Percentiles rank a stretch among this genome's conserved stretches.
Conservation (phyloP, 2,329 filamentous ascomycete genomes). For the Pseudopyrenochaeta lycopersici region DNA sequence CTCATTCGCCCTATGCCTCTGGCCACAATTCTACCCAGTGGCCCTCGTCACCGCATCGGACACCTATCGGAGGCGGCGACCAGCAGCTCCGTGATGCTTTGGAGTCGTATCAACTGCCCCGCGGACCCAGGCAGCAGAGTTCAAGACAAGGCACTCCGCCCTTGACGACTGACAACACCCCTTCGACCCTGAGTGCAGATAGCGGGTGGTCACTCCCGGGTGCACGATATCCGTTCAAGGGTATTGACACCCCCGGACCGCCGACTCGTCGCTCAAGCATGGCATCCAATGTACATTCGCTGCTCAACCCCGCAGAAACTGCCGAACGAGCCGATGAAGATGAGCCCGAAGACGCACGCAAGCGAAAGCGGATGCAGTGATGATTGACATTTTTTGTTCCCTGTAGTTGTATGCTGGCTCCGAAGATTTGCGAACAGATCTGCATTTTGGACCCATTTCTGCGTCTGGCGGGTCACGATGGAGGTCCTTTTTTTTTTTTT, state of each 20-base stretch:
- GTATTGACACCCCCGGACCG: conserved; percentile 63
- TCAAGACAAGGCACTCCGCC: conserved; percentile 66
- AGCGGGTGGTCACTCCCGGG: conserved; percentile 66
- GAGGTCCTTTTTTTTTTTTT: neutral
- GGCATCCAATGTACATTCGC: conserved; percentile 73
- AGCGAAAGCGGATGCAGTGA: conserved; percentile 61
- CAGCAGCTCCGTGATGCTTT: conserved; percentile 77
- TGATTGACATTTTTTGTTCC: conserved; percentile 14
- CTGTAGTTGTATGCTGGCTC: conserved; percentile 17
- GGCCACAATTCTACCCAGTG: conserved; percentile 69
- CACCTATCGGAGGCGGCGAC: conserved; percentile 59
- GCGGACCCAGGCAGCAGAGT: conserved; percentile 58
- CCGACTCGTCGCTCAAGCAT: conserved; percentile 75
- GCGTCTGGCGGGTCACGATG: neutral
- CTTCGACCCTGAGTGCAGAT: conserved; percentile 61
- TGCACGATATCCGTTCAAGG: conserved; percentile 58
- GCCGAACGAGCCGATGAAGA: conserved; percentile 72
- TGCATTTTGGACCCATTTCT: neutral
- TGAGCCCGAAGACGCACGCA: conserved; percentile 67
- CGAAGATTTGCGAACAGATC: neutral
- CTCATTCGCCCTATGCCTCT: conserved; percentile 72
- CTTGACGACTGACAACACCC: conserved; percentile 57
- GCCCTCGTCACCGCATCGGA: conserved; percentile 71
- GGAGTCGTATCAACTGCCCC: conserved; percentile 72
- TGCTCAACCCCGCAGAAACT: conserved; percentile 74